Conservation (phyloP, 768 basidiomycete species). For the Boletellus ananiceps region DNA sequence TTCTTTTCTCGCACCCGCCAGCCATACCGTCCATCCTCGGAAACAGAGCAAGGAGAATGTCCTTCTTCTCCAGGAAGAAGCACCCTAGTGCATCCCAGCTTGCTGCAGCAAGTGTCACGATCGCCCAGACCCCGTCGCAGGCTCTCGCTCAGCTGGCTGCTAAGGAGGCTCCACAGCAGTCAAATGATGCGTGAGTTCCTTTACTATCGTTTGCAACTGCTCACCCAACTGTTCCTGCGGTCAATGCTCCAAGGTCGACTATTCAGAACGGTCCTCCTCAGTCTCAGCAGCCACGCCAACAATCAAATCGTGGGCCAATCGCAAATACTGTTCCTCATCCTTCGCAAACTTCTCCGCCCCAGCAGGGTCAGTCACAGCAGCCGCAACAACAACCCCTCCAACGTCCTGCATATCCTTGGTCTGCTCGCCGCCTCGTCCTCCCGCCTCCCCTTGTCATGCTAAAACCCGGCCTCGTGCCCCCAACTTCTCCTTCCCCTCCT, state of each 20-base stretch:
- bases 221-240: constrained; percentile 3
- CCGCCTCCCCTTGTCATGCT: constrained; percentile 61
- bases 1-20: constrained; percentile 29
- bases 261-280: constrained; percentile 24
- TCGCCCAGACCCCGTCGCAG: constrained; percentile 62
- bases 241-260: constrained; percentile 7
- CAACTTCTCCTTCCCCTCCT: constrained; percentile 68
- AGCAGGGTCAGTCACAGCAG: constrained; percentile 31
- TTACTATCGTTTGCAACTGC: constrained; percentile 1
- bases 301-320: constrained; percentile 33
- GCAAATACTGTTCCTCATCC: constrained; percentile 27
- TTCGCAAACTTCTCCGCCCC: constrained; percentile 30
- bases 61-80: constrained; percentile 92
- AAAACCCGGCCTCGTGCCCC: constrained; percentile 60
- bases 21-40: constrained; percentile 68
- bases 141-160: constrained; percentile 56
- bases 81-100: constrained; percentile 48
- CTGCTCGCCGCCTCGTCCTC: constrained; percentile 65
- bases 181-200: constrained; percentile 36
- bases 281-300: constrained; percentile 34
- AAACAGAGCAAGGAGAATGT: constrained; percentile 71
- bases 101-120: constrained; percentile 44
- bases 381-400: constrained; percentile 32
- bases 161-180: constrained; percentile 27
- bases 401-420: constrained; percentile 78